Conservation (phyloP, 2,329 filamentous ascomycete species). For the Alternaria incomplexa region DNA sequence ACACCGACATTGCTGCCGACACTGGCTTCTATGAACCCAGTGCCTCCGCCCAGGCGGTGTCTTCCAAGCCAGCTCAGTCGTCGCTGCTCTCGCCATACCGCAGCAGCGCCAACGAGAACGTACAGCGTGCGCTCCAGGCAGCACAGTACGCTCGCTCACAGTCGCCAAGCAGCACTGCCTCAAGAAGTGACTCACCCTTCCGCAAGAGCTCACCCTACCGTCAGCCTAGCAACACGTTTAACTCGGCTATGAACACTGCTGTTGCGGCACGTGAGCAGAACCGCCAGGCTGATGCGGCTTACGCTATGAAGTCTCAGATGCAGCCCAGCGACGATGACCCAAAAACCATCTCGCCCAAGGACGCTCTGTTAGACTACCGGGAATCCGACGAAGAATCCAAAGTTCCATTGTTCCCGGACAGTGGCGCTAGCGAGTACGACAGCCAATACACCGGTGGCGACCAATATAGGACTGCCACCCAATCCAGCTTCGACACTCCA, state of each 20-base stretch:
- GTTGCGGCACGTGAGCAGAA: conserved; percentile 68
- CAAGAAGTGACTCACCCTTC: conserved; percentile 81
- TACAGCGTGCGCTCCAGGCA: conserved; percentile 77
- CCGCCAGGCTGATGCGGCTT: conserved; percentile 63
- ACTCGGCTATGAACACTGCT: conserved; percentile 56
- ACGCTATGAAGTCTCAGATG: conserved; percentile 50
- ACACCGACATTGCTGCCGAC: conserved; percentile 84
- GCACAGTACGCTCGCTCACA: conserved; percentile 73
- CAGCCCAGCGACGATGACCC: conserved; percentile 54
- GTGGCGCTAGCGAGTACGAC: conserved; percentile 60
- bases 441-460: conserved; percentile 52
- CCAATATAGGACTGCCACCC: conserved; percentile 47
- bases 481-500: conserved; percentile 45
- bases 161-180: conserved; percentile 59
- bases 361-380: conserved; percentile 84
- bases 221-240: conserved; percentile 52
- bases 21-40: conserved; percentile 78
- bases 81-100: conserved; percentile 59
- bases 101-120: conserved; percentile 55
- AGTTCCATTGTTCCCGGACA: conserved; percentile 75
- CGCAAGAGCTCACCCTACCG: conserved; percentile 64
- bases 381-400: conserved; percentile 73
- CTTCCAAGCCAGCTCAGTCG: conserved; percentile 57
- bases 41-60: conserved; percentile 56
- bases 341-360: conserved; percentile 93